Conservation (phyloP, 1,139 yeast genomes). For the Hyphopichia burtonii region DNA sequence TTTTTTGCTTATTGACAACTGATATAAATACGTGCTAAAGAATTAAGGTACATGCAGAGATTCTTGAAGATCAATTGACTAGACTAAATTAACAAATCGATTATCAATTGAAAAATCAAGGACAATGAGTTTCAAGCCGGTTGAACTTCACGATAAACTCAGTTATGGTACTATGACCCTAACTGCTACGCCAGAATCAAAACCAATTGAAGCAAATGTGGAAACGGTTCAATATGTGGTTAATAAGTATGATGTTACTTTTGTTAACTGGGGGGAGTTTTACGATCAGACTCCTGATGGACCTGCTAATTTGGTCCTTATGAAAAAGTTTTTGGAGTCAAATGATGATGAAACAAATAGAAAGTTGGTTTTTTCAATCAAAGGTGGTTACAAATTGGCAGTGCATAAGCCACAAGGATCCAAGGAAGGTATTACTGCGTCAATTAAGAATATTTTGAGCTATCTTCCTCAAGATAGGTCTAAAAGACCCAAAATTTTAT, state of each 20-base stretch:
- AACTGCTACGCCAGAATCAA: slow-evolving; percentile 50
- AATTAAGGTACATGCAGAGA: too few species aligned
- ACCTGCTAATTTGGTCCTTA: slow-evolving; percentile 49
- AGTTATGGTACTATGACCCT: slow-evolving; percentile 69
- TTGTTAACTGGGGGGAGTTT: slow-evolving; percentile 77
- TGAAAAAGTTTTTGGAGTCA: slow-evolving; percentile 54
- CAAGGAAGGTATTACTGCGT: slow-evolving; percentile 41
- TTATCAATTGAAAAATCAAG: too few species aligned
- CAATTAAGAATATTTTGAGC: slow-evolving; percentile 50
- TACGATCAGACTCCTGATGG: slow-evolving; percentile 44
- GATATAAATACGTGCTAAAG: too few species aligned
- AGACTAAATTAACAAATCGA: too few species aligned
- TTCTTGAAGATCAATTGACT: too few species aligned
- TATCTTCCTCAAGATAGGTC: slow-evolving; percentile 45
- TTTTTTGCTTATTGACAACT: too few species aligned
- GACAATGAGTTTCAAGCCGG: too few species aligned
- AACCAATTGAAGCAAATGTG: slow-evolving; percentile 45
- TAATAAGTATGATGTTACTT: slow-evolving; percentile 46
- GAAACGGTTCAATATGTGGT: slow-evolving; percentile 48
- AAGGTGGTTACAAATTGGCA: slow-evolving; percentile 53
- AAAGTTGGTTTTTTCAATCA: slow-evolving; percentile 57
- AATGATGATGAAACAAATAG: slow-evolving; percentile 53
- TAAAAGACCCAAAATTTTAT: slow-evolving; percentile 49
- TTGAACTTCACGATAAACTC: slow-evolving; percentile 16
- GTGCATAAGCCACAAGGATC: slow-evolving; percentile 49